Evolutionary conservation across 1,139 yeast genomes (phyloP).

Genomic region (Zygoascus meyerae): DNA sequence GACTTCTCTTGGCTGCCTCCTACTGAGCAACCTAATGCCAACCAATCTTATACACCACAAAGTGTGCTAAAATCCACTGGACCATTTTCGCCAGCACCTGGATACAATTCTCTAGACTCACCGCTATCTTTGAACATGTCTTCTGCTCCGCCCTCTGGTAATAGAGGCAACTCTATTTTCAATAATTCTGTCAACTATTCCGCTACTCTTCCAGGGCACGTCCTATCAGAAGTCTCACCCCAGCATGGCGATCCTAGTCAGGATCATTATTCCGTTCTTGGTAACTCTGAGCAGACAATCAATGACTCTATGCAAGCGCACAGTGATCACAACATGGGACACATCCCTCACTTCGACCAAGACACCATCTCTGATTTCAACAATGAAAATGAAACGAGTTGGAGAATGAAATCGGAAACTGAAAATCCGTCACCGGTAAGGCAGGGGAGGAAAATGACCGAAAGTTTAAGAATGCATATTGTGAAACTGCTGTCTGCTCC

Average conservation of each 20-base stretch:
- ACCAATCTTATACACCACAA: slow-evolving; percentile 17
- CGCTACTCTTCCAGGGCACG: slow-evolving; percentile 3
- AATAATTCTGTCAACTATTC: not conserved
- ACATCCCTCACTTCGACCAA: not conserved
- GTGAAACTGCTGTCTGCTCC: slow-evolving; percentile 48
- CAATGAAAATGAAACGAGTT: too few species aligned
- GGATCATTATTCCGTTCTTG: not conserved
- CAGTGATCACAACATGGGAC: not conserved
- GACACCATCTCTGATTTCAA: not conserved
- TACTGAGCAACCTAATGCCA: slow-evolving; percentile 4
- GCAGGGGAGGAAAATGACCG: slow-evolving; percentile 41
- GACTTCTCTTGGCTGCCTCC: slow-evolving; percentile 25
- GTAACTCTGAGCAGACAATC: not conserved
- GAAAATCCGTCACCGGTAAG: not conserved
- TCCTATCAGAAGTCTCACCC: slow-evolving; percentile 8
- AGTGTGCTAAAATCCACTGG: slow-evolving; percentile 14
- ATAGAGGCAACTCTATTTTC: not conserved
- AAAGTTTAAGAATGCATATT: slow-evolving; percentile 64
- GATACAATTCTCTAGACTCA: slow-evolving; percentile 13
- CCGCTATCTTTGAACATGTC: slow-evolving; percentile 15
- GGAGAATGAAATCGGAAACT: not conserved
- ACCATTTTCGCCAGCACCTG: slow-evolving; percentile 15
- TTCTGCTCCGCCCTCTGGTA: not conserved
- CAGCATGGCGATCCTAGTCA: slow-evolving; percentile 17
- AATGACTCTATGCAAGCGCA: not conserved